phyloP scores from a whole-genome alignment of 2,329 filamentous ascomycete genomes.

The Aspergillus sp. region DNA sequence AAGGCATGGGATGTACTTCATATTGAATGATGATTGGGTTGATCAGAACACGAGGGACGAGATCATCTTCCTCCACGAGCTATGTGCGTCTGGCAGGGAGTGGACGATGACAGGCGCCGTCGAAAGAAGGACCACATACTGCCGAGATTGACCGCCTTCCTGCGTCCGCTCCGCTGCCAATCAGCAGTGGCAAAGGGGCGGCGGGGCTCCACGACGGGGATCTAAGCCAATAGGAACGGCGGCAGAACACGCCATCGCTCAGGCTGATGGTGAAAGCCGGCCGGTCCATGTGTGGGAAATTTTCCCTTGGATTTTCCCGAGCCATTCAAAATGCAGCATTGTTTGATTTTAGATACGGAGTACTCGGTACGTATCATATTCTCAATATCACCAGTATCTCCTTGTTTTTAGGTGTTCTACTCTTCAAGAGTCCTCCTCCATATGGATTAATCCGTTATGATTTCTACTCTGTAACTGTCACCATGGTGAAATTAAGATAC shows the following conservation, averaged over 20 bases:
- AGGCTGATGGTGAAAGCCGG: conserved; percentile 29
- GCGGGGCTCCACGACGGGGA: background rate
- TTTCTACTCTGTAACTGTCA: no score
- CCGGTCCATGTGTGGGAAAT: conserved; percentile 15
- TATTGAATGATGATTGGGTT: no score
- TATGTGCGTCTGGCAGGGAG: no score
- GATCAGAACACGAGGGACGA: no score
- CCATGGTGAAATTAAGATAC: no score
- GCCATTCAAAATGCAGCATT: background rate
- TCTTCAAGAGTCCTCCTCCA: no score
- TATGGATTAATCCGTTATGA: no score
- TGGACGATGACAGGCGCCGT: background rate
- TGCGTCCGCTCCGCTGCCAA: conserved; percentile 7
- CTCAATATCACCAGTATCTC: background rate
- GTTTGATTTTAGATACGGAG: background rate
- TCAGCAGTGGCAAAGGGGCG: background rate
- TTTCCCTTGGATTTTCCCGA: background rate
- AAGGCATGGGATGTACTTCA: background rate
- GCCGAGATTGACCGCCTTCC: background rate
- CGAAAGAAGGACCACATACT: conserved; percentile 1
- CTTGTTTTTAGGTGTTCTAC: no score
- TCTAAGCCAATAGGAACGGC: conserved; percentile 23
- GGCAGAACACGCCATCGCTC: conserved; percentile 33
- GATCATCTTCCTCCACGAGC: no score
- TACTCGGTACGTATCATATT: background rate